Percentiles rank a stretch among this genome's conserved stretches.
phyloP scores from a whole-genome alignment of 176 grass and related monocot genomes.

The bread wheat (Triticum aestivum) region IWGSC_CS_RefSeq_v2.1 NC_057814.1:7806013-7806512 shows the following conservation, averaged over 20 bases:
- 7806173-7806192: constrained; percentile 70
- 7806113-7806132: constrained; percentile 98
- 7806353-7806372: constrained; percentile 84
- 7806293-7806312: constrained; percentile 95
- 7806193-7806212: background rate
- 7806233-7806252: too few species aligned
- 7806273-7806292: constrained; percentile 84
- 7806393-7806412: constrained; percentile 85
- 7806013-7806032: background rate
- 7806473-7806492: constrained; percentile 81
- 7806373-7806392: constrained; percentile 83
- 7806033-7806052: background rate
- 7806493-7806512: constrained; percentile 70
- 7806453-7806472: constrained; percentile 92
- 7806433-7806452: constrained; percentile 95
- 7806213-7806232: too few species aligned
- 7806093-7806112: constrained; percentile 64
- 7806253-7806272: constrained; percentile 73
- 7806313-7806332: constrained; percentile 94
- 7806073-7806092: background rate
- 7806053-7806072: background rate
- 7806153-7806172: constrained; percentile 97
- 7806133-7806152: constrained; percentile 80
- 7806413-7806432: constrained; percentile 97
- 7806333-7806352: constrained; percentile 87